Evolutionary conservation across 768 basidiomycete genomes (phyloP).

Genomic region (Lactarius trivialis): DNA sequence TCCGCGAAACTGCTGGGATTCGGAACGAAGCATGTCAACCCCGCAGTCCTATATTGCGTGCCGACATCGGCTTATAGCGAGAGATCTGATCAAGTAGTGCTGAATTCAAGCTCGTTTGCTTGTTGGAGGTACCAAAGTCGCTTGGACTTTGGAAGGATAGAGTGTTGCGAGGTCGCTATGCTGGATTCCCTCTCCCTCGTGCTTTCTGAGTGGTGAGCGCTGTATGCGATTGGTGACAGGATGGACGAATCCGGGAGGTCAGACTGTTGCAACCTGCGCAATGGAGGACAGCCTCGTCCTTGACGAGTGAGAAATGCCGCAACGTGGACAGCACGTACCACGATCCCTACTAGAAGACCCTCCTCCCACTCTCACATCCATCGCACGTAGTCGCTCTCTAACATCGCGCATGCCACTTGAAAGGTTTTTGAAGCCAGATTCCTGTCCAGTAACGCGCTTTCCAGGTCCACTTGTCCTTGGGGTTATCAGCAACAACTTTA

Average conservation of each 20-base stretch:
- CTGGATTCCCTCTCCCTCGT: background rate
- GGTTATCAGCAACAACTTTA: background rate
- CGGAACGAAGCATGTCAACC: conserved; percentile 7
- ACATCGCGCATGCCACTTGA: background rate
- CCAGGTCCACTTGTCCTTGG: background rate
- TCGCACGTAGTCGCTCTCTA: background rate
- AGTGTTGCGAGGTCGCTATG: background rate
- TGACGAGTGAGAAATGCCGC: background rate
- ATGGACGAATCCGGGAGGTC: background rate
- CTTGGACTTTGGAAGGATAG: background rate
- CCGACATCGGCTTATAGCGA: conserved; percentile 12
- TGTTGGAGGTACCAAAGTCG: background rate
- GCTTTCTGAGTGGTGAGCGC: background rate
- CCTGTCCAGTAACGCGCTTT: background rate
- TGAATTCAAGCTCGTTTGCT: background rate
- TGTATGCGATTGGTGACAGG: background rate
- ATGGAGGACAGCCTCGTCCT: background rate
- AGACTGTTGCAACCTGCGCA: background rate
- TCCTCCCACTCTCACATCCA: background rate
- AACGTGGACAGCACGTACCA: background rate
- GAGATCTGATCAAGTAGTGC: background rate
- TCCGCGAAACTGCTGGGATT: conserved; percentile 14
- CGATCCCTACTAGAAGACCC: background rate
- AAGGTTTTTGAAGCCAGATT: background rate
- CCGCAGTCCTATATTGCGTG: background rate